phyloP scores from a whole-genome alignment of 306 rosid species.

The Cyclanthera cordifolia region DNA sequence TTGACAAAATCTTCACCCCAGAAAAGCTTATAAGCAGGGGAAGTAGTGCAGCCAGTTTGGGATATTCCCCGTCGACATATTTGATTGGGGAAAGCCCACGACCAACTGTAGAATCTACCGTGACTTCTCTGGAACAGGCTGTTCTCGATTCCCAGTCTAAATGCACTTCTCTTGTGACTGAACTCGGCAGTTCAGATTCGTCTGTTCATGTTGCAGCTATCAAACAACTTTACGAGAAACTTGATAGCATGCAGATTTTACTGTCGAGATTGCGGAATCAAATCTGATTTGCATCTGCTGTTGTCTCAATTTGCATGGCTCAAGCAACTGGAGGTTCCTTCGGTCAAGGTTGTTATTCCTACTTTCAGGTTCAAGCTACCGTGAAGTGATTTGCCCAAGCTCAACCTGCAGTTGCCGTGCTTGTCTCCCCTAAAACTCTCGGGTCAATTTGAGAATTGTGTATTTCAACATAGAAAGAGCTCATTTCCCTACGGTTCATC shows the following conservation, averaged over 20 bases:
- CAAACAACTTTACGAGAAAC: constrained; percentile 51
- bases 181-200: constrained; percentile 33
- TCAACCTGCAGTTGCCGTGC: neutral
- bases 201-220: constrained; percentile 36
- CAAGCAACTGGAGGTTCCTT: neutral
- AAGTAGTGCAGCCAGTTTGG: constrained; percentile 34
- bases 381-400: neutral
- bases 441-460: neutral
- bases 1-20: constrained; percentile 62
- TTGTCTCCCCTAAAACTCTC: neutral
- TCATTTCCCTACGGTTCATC: constrained; percentile 1
- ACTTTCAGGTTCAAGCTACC: neutral
- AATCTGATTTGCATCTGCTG: constrained; percentile 14
- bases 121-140: constrained; percentile 56
- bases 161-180: constrained; percentile 35
- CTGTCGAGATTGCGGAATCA: constrained; percentile 51
- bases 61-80: constrained; percentile 35
- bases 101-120: constrained; percentile 41
- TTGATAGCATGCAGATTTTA: constrained; percentile 53
- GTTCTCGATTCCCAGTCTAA: constrained; percentile 49
- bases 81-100: constrained; percentile 31
- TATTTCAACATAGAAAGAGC: neutral
- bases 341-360: neutral
- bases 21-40: constrained; percentile 44
- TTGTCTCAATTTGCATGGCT: neutral